Base-by-base conservation (phyloP, 2,329 filamentous ascomycete species). In the Knufia fluminis region DNA sequence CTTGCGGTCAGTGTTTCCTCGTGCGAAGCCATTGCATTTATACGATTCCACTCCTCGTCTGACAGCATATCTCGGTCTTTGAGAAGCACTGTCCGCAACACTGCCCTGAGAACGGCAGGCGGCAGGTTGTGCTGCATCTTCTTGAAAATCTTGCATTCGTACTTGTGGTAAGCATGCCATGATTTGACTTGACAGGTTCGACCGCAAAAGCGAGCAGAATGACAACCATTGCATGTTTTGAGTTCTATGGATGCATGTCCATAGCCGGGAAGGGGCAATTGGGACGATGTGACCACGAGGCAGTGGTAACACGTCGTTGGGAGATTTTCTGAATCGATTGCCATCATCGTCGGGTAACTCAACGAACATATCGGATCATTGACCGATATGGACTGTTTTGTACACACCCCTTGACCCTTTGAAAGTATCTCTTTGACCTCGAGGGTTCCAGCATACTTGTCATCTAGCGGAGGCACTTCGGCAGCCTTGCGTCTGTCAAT, bases 251-350 rank as follows among this genome's bases (percentile, higher is more conserved):
- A 38, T 20, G 35, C 17, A 20, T 38, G 17, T 38, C 35, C 35
- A 38, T 38, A 38, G 14, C 35, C n/a, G 7, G 35, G 35, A 47
- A 50, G 22, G 35, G 51, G 38, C 22, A 31, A n/a, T 22, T 40
- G 51, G 9, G 41, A 46, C n/a, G 42, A 17, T 8, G 43, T 52
- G 48, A 52, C 48, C 6, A 49, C 38, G 20, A 52, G 48, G 47
- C 51, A 52, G 23, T 50, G 48, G 20, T 52, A 52, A 42, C 51
- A 52, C 8, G 51, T 52, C 3, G 42, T 52, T 26, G 17, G 17
- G 14, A 52, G 42, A 26, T 38, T 41, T 16, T 50, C 51, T 23
- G 51, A 32, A 17, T 52, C 51, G 26, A 52, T 38, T 20, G 51
- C 51, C 51, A 52, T 47, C 23, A 50, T 46, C 9, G 42, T 36